Conservation (phyloP, 371 early-diverging fungal genomes). For the Mucor plumbeus region DNA sequence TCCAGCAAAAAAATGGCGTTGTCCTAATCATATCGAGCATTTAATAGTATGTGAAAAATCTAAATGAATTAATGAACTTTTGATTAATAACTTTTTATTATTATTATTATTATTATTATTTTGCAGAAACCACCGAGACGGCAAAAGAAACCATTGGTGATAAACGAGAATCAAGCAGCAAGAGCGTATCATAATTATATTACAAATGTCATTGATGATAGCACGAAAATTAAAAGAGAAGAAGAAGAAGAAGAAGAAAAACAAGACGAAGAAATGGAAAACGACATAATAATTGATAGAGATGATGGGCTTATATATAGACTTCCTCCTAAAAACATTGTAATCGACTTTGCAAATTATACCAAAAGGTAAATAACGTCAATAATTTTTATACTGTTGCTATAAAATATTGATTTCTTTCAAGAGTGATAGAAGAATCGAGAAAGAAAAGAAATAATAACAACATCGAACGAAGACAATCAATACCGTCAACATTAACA, state of each 20-base stretch:
- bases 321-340: not conserved
- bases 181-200: slow-evolving; percentile 1
- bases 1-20: slow-evolving; percentile 77
- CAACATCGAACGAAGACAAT: not conserved
- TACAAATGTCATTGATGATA: not conserved
- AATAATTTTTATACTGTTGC: not conserved
- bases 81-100: too few relatives aligned
- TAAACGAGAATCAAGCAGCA: not conserved
- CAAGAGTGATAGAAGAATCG: not conserved
- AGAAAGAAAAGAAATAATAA: not conserved
- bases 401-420: not conserved
- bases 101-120: too few relatives aligned
- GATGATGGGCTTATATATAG: too few relatives aligned
- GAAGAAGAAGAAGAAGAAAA: not conserved
- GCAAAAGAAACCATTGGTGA: slow-evolving; percentile 15
- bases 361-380: slow-evolving; percentile 5
- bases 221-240: not conserved
- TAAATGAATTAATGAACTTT: not conserved
- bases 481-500: slow-evolving; percentile 11
- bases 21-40: slow-evolving; percentile 87
- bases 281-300: not conserved
- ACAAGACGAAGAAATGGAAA: not conserved
- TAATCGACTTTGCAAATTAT: slow-evolving; percentile 17
- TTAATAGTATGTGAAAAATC: slow-evolving; percentile 35
- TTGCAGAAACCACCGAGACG: slow-evolving; percentile 34